Conservation (phyloP, 2,329 filamentous ascomycete species). For the Ceratocystis lukuohia region DNA sequence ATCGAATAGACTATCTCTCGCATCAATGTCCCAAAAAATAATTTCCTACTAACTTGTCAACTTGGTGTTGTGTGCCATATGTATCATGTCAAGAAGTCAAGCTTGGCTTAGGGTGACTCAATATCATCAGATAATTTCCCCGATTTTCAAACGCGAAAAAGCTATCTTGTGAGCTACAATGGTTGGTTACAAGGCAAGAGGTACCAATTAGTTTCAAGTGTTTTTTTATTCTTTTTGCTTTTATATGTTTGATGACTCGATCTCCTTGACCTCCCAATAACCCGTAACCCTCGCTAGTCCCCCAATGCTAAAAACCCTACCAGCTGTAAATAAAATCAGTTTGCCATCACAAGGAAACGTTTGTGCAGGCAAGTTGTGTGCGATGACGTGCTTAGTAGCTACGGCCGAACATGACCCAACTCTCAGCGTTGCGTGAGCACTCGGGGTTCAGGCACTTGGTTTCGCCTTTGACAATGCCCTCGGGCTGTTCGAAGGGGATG, state of each 20-base stretch:
- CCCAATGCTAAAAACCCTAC: constrained; percentile 7
- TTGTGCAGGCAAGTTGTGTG: too few species aligned
- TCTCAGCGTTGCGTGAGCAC: constrained; percentile 61
- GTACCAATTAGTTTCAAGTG: constrained; percentile 5
- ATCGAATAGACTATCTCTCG: constrained; percentile 16
- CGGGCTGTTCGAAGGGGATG: constrained; percentile 72
- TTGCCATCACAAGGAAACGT: neutral
- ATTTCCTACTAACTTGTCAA: neutral
- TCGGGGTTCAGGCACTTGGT: constrained; percentile 89
- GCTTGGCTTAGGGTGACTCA: neutral
- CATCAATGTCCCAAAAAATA: constrained; percentile 7
- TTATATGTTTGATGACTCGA: neutral
- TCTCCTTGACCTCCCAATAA: neutral
- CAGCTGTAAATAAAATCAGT: constrained; percentile 3
- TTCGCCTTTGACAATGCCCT: constrained; percentile 61
- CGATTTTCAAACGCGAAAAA: neutral
- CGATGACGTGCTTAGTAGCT: constrained; percentile 37
- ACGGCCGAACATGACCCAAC: constrained; percentile 87
- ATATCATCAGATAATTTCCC: neutral
- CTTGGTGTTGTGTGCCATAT: neutral
- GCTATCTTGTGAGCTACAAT: neutral
- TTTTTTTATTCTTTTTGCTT: constrained; percentile 12
- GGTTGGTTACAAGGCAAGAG: neutral
- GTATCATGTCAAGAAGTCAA: neutral
- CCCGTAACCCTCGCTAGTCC: neutral